A percentile compares a stretch with the other conserved stretches of the same genome.
Conservation (phyloP, 83 land plant species). For the Thuja plicata region DNA sequence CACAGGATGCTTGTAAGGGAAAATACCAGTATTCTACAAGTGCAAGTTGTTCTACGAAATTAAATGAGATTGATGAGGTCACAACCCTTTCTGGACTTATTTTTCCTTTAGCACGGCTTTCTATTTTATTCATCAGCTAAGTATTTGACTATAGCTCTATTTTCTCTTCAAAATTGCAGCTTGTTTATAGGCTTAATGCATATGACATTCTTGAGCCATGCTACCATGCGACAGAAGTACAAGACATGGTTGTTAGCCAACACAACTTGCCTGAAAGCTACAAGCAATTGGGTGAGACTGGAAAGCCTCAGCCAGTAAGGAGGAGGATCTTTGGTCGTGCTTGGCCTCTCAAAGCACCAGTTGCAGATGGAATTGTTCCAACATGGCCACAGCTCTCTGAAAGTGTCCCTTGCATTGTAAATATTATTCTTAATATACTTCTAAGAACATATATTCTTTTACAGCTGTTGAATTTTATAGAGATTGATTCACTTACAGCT, state of each 20-base stretch:
- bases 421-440: conserved; percentile 3
- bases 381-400: conserved; percentile 73
- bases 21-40: conserved; percentile 59
- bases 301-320: conserved; percentile 73
- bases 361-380: conserved; percentile 78
- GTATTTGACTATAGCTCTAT: not conserved
- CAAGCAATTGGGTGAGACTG: conserved; percentile 75
- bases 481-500: not conserved
- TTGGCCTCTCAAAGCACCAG: conserved; percentile 83
- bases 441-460: not conserved
- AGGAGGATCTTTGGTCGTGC: conserved; percentile 96
- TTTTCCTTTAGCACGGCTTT: not conserved
- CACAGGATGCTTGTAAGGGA: conserved; percentile 52
- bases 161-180: conserved; percentile 34
- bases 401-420: conserved; percentile 77
- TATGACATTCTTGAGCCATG: conserved; percentile 97
- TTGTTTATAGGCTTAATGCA: conserved; percentile 52
- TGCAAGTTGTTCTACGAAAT: conserved; percentile 31
- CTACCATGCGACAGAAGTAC: conserved; percentile 49
- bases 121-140: not conserved
- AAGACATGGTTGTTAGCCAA: conserved; percentile 17
- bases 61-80: conserved; percentile 63
- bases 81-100: not conserved
- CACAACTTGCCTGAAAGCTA: conserved; percentile 73
- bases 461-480: not conserved